These are phyloP conservation scores for Fusarium graminum DNA, from an alignment of 2,329 filamentous ascomycete species.

Conservation along the genomic window DNA sequence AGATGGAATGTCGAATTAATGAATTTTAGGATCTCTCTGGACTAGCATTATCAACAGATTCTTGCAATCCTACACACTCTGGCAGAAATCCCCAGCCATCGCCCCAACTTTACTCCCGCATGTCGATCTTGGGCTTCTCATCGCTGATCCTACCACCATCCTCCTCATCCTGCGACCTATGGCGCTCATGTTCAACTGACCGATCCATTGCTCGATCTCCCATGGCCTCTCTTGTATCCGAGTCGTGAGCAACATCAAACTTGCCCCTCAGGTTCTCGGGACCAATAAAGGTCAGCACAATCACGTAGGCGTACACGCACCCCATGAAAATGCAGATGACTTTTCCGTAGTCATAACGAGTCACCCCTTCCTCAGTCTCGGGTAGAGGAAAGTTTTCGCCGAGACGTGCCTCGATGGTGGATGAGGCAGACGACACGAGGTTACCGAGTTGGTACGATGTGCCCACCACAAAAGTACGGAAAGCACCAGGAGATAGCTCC, in stretches of 20 bases:
- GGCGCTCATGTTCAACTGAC: conserved; percentile 9
- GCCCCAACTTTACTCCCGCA: conserved; percentile 11
- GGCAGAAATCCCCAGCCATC: not conserved
- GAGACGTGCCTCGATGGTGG: conserved; percentile 81
- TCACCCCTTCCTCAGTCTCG: conserved; percentile 60
- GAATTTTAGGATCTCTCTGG: not conserved
- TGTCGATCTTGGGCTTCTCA: conserved; percentile 28
- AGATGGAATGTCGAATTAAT: not conserved
- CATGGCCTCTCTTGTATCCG: conserved; percentile 62
- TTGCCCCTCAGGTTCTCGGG: conserved; percentile 66
- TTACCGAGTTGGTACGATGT: conserved; percentile 84
- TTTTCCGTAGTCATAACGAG: conserved; percentile 79
- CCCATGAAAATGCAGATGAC: conserved; percentile 95
- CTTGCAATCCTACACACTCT: not conserved
- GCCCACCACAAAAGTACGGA: conserved; percentile 81
- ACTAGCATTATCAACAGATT: not conserved
- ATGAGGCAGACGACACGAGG: conserved; percentile 75
- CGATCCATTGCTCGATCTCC: conserved; percentile 54
- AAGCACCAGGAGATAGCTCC: conserved; percentile 78
- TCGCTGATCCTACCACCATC: conserved; percentile 15
- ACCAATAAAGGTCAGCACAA: conserved; percentile 73
- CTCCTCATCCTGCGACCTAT: conserved; percentile 39
- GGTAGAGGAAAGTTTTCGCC: conserved; percentile 81
- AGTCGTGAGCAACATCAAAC: conserved; percentile 65
- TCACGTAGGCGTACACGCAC: conserved; percentile 77